Evolutionary conservation across 768 basidiomycete species (phyloP).

Genomic region (Termitomyces sp.): DNA sequence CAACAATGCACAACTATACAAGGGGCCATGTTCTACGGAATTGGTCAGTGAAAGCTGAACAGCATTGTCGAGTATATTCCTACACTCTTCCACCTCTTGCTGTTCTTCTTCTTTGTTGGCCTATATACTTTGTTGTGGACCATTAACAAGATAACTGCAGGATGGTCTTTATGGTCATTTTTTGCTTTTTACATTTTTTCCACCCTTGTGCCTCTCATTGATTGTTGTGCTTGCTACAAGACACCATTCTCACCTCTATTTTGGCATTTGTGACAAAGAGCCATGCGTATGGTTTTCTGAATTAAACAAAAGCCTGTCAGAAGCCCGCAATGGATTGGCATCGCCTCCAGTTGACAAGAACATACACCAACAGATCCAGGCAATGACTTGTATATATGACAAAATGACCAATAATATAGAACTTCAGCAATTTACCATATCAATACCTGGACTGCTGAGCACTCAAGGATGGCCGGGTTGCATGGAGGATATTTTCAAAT

Average conservation of each 20-base stretch:
- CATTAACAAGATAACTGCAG: background rate
- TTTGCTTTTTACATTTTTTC: background rate
- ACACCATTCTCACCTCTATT: background rate
- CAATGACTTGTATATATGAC: background rate
- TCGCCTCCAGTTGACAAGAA: background rate
- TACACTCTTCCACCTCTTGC: background rate
- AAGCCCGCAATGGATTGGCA: no score
- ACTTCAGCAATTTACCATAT: background rate
- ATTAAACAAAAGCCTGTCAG: no score
- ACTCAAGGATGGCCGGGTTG: background rate
- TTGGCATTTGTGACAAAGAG: background rate
- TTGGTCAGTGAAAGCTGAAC: background rate
- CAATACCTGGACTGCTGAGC: background rate
- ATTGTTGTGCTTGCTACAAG: background rate
- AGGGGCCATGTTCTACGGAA: background rate
- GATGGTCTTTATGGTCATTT: no score
- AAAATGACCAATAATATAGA: background rate
- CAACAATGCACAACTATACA: background rate
- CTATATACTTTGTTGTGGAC: background rate
- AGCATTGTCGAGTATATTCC: slow-evolving; percentile 1
- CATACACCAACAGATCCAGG: background rate
- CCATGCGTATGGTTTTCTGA: background rate
- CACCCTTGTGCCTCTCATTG: slow-evolving; percentile 1
- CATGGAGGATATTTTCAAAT: background rate
- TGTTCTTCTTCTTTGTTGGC: slow-evolving; percentile 5